Conservation (phyloP, 495 filamentous ascomycete species). For the Podospora pseudoanserina region DNA sequence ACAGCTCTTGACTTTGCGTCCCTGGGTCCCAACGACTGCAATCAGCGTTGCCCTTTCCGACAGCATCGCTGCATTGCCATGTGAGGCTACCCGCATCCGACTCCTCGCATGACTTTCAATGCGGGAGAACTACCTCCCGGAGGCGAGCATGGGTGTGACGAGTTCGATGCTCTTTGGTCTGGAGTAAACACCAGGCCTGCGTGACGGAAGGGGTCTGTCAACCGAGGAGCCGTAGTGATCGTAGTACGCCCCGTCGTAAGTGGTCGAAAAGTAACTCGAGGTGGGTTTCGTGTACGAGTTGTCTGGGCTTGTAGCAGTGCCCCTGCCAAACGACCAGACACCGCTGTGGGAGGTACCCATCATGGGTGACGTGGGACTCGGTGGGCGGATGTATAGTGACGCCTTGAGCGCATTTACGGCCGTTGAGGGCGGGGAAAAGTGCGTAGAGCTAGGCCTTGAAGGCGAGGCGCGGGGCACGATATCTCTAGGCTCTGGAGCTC, state of each 20-base stretch:
- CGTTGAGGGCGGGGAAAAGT: slow-evolving; percentile 40
- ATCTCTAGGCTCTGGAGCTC: slow-evolving; percentile 43
- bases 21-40: neutral
- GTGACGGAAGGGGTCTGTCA: slow-evolving; percentile 44
- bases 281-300: slow-evolving; percentile 41
- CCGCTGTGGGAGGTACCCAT: slow-evolving; percentile 28
- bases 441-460: slow-evolving; percentile 40
- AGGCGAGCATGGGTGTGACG: slow-evolving; percentile 44
- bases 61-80: slow-evolving; percentile 3
- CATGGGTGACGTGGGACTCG: slow-evolving; percentile 45
- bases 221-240: slow-evolving; percentile 34
- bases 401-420: slow-evolving; percentile 46
- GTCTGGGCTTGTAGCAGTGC: slow-evolving; percentile 43
- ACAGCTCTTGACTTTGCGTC: neutral
- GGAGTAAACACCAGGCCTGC: slow-evolving; percentile 43
- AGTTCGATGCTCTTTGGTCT: slow-evolving; percentile 51
- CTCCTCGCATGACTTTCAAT: neutral
- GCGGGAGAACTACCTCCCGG: slow-evolving; percentile 32
- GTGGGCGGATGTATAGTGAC: slow-evolving; percentile 39
- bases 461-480: slow-evolving; percentile 52
- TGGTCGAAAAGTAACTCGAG: slow-evolving; percentile 41
- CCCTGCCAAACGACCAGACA: slow-evolving; percentile 47
- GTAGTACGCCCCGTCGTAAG: slow-evolving; percentile 44
- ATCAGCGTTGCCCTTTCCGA: neutral
- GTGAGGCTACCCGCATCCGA: neutral